Evolutionary conservation across 2,329 filamentous ascomycete genomes (phyloP), one percentile per base, ranked within the genome.

Genomic region (Fusarium sp.): DNA sequence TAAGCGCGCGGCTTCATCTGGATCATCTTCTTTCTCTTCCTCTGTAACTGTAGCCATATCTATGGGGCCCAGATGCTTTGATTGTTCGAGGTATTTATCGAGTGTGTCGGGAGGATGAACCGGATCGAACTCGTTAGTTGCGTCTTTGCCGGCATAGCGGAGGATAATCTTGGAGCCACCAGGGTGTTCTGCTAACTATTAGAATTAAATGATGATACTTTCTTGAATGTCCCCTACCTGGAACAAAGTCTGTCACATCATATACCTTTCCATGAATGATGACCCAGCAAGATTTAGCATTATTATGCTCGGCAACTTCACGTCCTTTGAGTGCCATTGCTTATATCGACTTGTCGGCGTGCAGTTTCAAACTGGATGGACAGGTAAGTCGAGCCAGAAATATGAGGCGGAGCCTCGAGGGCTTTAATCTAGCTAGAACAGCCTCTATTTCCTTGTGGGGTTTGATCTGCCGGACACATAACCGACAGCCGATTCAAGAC

Each of bases 131-230:
- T 93, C 94, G 77, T 94, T 92, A 31, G 94, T 97, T 39, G 94
- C 94, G 84, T 97, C 94, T 84, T 94, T 96, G 75, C 94, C 94
- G 84, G 94, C 94, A 82, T 98, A 97, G 83, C 97, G 97, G 69
- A 98, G 87, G 76, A 98, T 98, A 79, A 98, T 96, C 76, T 94
- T 95, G 69, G 89, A 87, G 38, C 93, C 94, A 63, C 94, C 94
- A n/a, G 94, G 94, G 76, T 97, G 94, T 79, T 97, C 93, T 89
- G 17, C 42, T 13, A 36, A 26, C 24, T 26, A 26, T 26, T 17
- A 17, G 34, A 17, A 36, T 17, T 26, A 45, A 15, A 72, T 43
- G 24, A 26, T 19, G 26, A 40, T 44, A 11, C 50, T 51, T 42
- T 59, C 14, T 43, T 40, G 22, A 54, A 17, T 17, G 4, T 7